These are phyloP conservation scores for Sporobolomyces roseus DNA, from an alignment of 768 basidiomycete species.

Conservation along the genomic window DNA sequence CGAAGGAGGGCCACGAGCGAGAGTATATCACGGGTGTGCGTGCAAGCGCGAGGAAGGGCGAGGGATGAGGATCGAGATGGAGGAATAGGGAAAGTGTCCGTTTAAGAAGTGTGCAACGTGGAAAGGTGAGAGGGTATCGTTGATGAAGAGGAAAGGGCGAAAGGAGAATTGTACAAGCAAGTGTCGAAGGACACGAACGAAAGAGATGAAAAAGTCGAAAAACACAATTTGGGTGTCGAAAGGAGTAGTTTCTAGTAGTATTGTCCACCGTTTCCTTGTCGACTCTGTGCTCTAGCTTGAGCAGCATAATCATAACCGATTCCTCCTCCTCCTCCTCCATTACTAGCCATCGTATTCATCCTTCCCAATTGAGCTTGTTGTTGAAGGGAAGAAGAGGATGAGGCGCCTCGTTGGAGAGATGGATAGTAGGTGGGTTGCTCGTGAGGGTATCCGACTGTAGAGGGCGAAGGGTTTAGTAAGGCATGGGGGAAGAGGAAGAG, in stretches of 20 bases:
- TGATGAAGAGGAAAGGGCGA: too few relatives aligned
- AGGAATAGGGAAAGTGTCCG: too few relatives aligned
- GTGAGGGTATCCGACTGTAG: constrained; percentile 38
- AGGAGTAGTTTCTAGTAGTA: not conserved
- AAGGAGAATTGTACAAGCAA: not conserved
- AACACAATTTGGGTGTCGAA: too few relatives aligned
- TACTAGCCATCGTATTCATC: not conserved
- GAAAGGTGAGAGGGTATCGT: too few relatives aligned
- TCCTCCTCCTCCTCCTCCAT: not conserved
- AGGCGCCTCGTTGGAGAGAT: constrained; percentile 26
- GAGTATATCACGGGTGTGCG: too few relatives aligned
- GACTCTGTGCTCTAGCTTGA: constrained; percentile 17
- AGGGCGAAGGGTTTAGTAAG: too few relatives aligned
- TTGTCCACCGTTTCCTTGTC: not conserved
- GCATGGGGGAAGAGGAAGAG: not conserved
- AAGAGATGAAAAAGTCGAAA: constrained; percentile 38
- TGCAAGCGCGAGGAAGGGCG: too few relatives aligned
- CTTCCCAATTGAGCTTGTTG: constrained; percentile 1
- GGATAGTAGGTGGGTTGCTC: constrained; percentile 27
- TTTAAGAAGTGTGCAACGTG: too few relatives aligned
- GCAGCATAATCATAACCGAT: constrained; percentile 26
- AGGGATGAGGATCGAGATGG: too few relatives aligned
- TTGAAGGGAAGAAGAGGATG: not conserved
- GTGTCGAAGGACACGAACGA: not conserved
- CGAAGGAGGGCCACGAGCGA: too few relatives aligned